Evolutionary conservation across 1,139 yeast species (phyloP).

Genomic region (Blastobotrys illinoisensis): DNA sequence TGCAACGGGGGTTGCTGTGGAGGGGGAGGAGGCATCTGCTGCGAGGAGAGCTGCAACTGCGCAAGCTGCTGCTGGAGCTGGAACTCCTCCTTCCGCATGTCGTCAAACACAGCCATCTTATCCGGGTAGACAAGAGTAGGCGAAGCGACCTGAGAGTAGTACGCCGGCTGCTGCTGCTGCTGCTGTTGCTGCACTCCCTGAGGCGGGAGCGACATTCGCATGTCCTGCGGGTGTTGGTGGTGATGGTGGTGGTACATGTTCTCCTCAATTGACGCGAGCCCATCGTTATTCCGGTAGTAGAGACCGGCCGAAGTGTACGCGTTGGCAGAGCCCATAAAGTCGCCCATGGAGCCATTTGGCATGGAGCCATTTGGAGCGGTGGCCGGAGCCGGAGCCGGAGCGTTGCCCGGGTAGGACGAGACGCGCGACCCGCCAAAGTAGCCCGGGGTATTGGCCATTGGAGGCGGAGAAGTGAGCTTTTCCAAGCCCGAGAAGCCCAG

Average conservation of each 20-base stretch:
- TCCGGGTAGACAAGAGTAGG: background rate
- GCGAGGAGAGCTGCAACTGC: background rate
- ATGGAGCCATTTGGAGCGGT: background rate
- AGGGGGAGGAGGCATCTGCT: background rate
- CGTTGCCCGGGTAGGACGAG: constrained; percentile 4
- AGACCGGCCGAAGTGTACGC: background rate
- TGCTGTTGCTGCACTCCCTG: constrained; percentile 10
- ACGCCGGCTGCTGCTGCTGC: constrained; percentile 5
- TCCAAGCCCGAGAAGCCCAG: constrained; percentile 7
- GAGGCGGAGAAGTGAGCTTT: constrained; percentile 1
- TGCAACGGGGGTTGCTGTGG: constrained; percentile 1
- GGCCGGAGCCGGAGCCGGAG: background rate
- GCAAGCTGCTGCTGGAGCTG: constrained; percentile 1
- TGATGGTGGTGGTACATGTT: background rate
- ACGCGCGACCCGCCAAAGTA: background rate
- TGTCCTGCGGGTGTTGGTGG: background rate
- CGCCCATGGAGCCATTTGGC: background rate
- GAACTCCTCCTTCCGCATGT: constrained; percentile 1
- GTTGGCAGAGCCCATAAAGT: background rate
- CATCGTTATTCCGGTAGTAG: background rate
- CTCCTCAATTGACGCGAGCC: background rate
- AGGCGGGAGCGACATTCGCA: constrained; percentile 1
- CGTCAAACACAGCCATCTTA: background rate
- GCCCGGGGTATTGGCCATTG: constrained; percentile 6
- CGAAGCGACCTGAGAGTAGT: background rate